Percentiles rank a stretch among this genome's conserved stretches.
Evolutionary conservation across 1,139 yeast genomes (phyloP).

Genomic region (Sugiyamaella sp.): DNA sequence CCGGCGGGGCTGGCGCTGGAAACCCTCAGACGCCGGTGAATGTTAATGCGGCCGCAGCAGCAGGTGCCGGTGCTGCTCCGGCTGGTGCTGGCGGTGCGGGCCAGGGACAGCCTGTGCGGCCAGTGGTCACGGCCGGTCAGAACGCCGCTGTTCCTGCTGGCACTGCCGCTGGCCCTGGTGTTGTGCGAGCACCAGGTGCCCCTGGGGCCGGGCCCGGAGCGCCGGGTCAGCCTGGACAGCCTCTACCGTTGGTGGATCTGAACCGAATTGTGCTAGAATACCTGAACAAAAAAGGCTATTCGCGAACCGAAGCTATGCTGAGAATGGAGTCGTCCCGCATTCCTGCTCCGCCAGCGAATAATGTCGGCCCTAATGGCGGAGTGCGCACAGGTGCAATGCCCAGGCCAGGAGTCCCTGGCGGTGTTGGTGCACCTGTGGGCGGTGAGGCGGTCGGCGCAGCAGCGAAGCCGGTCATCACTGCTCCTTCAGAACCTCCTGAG

Average conservation of each 20-base stretch:
- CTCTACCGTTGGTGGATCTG: constrained; percentile 46
- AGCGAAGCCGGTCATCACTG: background rate
- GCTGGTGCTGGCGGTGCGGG: background rate
- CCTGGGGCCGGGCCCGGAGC: constrained; percentile 17
- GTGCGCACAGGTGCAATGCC: constrained; percentile 26
- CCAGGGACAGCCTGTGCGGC: constrained; percentile 11
- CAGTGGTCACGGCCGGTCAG: constrained; percentile 9
- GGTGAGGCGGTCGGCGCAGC: too few relatives aligned
- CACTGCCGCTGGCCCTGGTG: background rate
- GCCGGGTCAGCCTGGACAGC: constrained; percentile 22
- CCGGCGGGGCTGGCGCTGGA: constrained; percentile 2
- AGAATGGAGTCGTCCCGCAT: constrained; percentile 83
- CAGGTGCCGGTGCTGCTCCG: background rate
- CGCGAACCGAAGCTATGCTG: constrained; percentile 90
- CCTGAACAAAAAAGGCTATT: constrained; percentile 90
- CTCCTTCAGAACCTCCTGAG: constrained; percentile 49
- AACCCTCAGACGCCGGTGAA: constrained; percentile 10
- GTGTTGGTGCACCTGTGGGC: background rate
- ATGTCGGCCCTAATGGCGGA: constrained; percentile 29
- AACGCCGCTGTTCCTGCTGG: constrained; percentile 7
- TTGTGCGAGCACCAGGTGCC: constrained; percentile 11
- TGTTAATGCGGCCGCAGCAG: background rate
- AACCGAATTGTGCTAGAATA: constrained; percentile 91
- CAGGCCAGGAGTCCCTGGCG: constrained; percentile 11
- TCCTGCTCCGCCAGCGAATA: constrained; percentile 52